These are phyloP conservation scores for Blumeria graminis DNA, from an alignment of 2,329 filamentous ascomycete species.

Conservation along the genomic window DNA sequence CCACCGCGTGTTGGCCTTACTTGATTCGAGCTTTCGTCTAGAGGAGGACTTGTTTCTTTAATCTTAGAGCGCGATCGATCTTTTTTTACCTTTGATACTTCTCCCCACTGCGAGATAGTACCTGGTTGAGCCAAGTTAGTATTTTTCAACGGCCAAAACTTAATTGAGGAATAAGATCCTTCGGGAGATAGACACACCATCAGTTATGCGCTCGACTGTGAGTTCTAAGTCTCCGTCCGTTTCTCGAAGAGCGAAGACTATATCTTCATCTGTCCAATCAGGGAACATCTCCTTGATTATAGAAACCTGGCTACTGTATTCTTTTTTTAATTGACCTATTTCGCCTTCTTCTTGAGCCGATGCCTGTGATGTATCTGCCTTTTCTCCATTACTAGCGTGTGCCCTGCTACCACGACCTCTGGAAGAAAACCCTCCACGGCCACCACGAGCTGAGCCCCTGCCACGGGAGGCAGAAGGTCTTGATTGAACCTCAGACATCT, in stretches of 20 bases:
- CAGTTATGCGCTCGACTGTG: constrained; percentile 55
- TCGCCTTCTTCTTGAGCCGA: constrained; percentile 64
- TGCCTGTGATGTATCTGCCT: constrained; percentile 29
- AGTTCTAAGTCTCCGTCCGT: constrained; percentile 53
- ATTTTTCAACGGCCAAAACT: not conserved
- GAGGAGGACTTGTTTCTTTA: constrained; percentile 27
- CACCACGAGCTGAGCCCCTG: constrained; percentile 73
- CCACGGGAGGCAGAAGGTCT: constrained; percentile 65
- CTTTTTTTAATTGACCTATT: constrained; percentile 75
- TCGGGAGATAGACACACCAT: constrained; percentile 28
- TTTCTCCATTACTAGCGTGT: constrained; percentile 50
- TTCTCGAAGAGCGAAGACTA: constrained; percentile 82
- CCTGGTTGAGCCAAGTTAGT: constrained; percentile 22
- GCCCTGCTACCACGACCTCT: constrained; percentile 45
- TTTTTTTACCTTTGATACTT: constrained; percentile 63
- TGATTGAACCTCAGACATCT: constrained; percentile 85
- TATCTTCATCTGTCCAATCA: constrained; percentile 85
- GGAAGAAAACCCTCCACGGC: constrained; percentile 48
- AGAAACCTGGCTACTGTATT: constrained; percentile 55
- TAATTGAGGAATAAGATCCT: not conserved
- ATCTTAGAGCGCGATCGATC: constrained; percentile 46
- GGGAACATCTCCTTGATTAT: constrained; percentile 83
- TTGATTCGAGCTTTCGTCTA: constrained; percentile 23
- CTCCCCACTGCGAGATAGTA: constrained; percentile 59
- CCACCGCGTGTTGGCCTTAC: constrained; percentile 31